A percentile compares a stretch with the other conserved stretches of the same genome.
phyloP scores from a whole-genome alignment of 352 stramenopile species.

The Pythium vanterpoolii region DNA sequence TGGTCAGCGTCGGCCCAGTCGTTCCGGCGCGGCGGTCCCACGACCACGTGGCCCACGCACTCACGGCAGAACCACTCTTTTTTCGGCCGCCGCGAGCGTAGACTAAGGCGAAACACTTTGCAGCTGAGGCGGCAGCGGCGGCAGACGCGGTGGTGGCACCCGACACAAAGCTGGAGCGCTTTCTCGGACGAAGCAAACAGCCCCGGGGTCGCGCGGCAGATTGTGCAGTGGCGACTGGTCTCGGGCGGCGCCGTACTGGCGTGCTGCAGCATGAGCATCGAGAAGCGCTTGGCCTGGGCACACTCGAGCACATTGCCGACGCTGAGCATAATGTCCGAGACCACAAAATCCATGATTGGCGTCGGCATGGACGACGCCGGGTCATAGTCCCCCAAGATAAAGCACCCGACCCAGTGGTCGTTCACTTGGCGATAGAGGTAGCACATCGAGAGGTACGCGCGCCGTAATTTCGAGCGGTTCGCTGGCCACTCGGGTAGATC shows the following conservation, averaged over 20 bases:
- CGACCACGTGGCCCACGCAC: slow-evolving; percentile 48
- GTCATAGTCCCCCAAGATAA: slow-evolving; percentile 49
- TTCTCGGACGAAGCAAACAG: slow-evolving; percentile 28
- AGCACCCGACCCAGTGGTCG: slow-evolving; percentile 50
- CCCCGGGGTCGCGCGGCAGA: slow-evolving; percentile 39
- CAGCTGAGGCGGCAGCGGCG: slow-evolving; percentile 43
- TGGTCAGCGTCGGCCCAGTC: slow-evolving; percentile 26
- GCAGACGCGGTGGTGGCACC: slow-evolving; percentile 57
- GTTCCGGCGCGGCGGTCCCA: slow-evolving; percentile 22
- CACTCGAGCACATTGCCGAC: slow-evolving; percentile 40
- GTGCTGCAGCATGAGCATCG: slow-evolving; percentile 36
- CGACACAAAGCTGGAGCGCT: slow-evolving; percentile 43
- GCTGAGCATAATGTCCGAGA: slow-evolving; percentile 44
- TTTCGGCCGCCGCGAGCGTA: slow-evolving; percentile 39
- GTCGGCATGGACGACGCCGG: slow-evolving; percentile 37
- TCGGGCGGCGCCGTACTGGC: slow-evolving; percentile 32
- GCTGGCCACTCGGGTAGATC: slow-evolving; percentile 49
- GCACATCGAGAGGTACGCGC: slow-evolving; percentile 49
- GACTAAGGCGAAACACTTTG: slow-evolving; percentile 44
- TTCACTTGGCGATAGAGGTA: slow-evolving; percentile 59
- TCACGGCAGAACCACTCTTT: slow-evolving; percentile 52
- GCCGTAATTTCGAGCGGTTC: slow-evolving; percentile 31
- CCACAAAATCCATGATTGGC: slow-evolving; percentile 39
- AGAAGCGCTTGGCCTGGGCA: slow-evolving; percentile 54
- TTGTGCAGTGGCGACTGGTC: slow-evolving; percentile 39